Evolutionary conservation across 164 flowering plant species (phyloP).

Genomic region (Vitis labrusca): DNA sequence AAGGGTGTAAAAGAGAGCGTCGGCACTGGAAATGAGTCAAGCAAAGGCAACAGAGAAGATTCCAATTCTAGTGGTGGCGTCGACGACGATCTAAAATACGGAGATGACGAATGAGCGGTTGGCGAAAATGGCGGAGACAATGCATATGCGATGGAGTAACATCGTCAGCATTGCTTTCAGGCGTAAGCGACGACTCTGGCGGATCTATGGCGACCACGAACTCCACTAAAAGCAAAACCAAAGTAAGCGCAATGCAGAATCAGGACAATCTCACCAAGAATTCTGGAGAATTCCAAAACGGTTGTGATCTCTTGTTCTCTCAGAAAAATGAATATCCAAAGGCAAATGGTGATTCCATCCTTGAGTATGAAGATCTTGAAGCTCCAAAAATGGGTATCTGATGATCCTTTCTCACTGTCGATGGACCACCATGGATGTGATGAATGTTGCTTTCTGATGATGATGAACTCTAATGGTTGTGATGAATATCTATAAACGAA

Average conservation of each 20-base stretch:
- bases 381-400: no score
- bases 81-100: not conserved
- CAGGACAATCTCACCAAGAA: not conserved
- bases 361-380: no score
- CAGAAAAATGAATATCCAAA: no score
- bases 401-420: no score
- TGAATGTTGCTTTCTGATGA: no score
- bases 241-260: not conserved
- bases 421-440: no score
- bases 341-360: no score
- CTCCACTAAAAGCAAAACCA: not conserved
- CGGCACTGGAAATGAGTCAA: conserved; percentile 17
- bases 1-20: not conserved
- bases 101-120: conserved; percentile 9
- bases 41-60: conserved; percentile 4
- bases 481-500: no score
- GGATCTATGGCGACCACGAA: not conserved
- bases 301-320: no score
- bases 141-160: conserved; percentile 14
- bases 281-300: no score
- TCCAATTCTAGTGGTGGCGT: not conserved
- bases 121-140: conserved; percentile 11
- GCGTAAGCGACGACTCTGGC: conserved; percentile 11
- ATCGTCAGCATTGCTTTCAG: not conserved
- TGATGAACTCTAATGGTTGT: no score